Base-by-base conservation (phyloP, 345 rosid genomes). In the Kandelia obovata region DNA sequence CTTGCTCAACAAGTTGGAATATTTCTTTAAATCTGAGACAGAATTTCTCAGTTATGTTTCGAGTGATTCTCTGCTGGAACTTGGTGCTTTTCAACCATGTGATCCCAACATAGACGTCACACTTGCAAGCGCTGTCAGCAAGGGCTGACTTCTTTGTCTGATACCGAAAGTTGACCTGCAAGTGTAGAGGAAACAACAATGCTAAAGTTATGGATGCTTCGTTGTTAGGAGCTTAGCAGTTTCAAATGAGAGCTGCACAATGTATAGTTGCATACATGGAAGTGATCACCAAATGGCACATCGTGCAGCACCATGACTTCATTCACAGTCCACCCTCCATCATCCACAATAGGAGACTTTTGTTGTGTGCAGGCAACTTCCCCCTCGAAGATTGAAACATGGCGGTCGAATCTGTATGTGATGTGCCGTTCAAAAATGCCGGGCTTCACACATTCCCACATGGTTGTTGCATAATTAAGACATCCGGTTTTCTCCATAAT, bases 401-500 rank as follows among this genome's bases (percentile, higher is more conserved):
- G 72, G 61, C 76, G 87, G 30, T 73, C 87, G 83, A 86, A 91
- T 53, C 72, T 89, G 81, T 88, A 89, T 9, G 90, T 75, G 52
- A 89, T 55, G 0, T 61, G 82, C 47, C 97, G 76, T 80, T 88
- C 89, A 6, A 37, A 80, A 56, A 83, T 74, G 49, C 81, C 90
- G 0, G 75, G 73, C 19, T 77, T 84, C 49, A 73, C 77, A 4
- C 79, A 73, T 63, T 84, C 96, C 98, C 98, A 94, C 32, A 62
- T 57, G 19, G 90, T 81, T 1, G 78, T 77, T 9, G 73, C 72
- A 47, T 94, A 91, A 70, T 72, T 77, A 34, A 85, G 83, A 75
- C 96, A 88, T 65, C 96, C 95, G 0, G 96, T 85, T 80, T 77
- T 85, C 73, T 87, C 98, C 97, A 94, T 89, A 20, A 91, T 77